Percentiles rank a stretch among this genome's conserved stretches.
Conservation (phyloP, 2,329 filamentous ascomycete species). For the Ilyonectria sp. region DNA sequence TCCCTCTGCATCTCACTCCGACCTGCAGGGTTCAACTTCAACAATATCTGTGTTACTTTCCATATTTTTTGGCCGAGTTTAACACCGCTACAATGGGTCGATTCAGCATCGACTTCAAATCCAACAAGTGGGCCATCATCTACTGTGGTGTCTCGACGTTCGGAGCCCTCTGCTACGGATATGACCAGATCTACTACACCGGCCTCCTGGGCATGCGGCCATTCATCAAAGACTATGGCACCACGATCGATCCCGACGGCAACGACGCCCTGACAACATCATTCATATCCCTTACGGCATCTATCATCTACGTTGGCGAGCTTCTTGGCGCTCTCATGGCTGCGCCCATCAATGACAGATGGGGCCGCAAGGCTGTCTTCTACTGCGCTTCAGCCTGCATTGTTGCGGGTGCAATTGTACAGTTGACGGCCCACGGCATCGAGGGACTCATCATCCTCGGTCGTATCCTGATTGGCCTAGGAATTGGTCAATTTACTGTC, state of each 20-base stretch:
- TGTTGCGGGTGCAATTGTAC: slow-evolving; percentile 29
- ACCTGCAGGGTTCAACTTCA: not conserved
- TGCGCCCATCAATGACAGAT: slow-evolving; percentile 55
- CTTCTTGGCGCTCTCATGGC: slow-evolving; percentile 53
- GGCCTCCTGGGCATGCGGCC: slow-evolving; percentile 48
- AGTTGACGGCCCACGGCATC: slow-evolving; percentile 38
- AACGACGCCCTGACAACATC: slow-evolving; percentile 42
- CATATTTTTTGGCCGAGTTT: not conserved
- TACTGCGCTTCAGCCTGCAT: slow-evolving; percentile 53
- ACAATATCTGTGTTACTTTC: not conserved
- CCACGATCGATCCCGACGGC: slow-evolving; percentile 34
- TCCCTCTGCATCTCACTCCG: not conserved
- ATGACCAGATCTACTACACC: slow-evolving; percentile 44
- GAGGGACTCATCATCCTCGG: slow-evolving; percentile 39
- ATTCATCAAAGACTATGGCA: slow-evolving; percentile 49
- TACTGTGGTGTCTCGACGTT: slow-evolving; percentile 11
- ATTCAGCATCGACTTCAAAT: slow-evolving; percentile 6
- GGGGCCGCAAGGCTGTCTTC: slow-evolving; percentile 54
- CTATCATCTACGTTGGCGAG: slow-evolving; percentile 58
- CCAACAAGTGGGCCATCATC: slow-evolving; percentile 11
- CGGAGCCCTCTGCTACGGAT: slow-evolving; percentile 23
- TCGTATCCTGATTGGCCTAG: slow-evolving; percentile 32
- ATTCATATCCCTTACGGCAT: slow-evolving; percentile 53
- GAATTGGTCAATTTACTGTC: slow-evolving; percentile 44
- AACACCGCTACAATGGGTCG: not conserved